phyloP scores from a whole-genome alignment of 306 rosid genomes.

The Gleditsia sinensis region DNA sequence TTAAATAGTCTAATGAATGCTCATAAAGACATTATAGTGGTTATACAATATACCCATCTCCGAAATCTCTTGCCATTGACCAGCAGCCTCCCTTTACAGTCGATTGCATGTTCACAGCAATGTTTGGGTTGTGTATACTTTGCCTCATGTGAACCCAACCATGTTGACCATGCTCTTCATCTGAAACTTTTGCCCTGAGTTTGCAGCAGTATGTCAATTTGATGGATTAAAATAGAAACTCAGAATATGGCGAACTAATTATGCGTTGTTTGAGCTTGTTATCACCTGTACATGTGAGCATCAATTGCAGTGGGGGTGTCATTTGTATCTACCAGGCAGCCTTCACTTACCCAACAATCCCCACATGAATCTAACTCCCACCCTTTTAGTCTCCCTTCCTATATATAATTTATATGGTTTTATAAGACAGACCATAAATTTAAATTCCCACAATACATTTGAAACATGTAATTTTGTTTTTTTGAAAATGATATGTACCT shows the following conservation, averaged over 20 bases:
- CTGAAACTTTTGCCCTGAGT: slow-evolving; percentile 72
- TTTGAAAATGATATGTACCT: slow-evolving; percentile 52
- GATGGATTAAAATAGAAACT: neutral
- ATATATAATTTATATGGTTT: slow-evolving; percentile 3
- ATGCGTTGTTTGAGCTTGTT: neutral
- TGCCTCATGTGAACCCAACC: slow-evolving; percentile 90
- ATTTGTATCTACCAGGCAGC: slow-evolving; percentile 74
- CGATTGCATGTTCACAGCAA: slow-evolving; percentile 86
- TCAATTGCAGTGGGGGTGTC: slow-evolving; percentile 71
- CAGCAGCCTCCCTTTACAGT: slow-evolving; percentile 66
- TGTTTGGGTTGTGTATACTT: slow-evolving; percentile 89
- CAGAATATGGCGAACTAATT: neutral
- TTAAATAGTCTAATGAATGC: neutral
- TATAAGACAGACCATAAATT: neutral
- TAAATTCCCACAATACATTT: neutral
- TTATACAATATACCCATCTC: slow-evolving; percentile 59
- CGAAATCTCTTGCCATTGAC: slow-evolving; percentile 63
- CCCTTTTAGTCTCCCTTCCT: slow-evolving; percentile 82
- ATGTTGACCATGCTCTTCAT: slow-evolving; percentile 56
- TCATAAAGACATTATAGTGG: neutral
- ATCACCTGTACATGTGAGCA: slow-evolving; percentile 91
- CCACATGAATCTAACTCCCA: slow-evolving; percentile 93
- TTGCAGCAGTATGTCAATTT: slow-evolving; percentile 6
- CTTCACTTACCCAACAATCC: slow-evolving; percentile 96
- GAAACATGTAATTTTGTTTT: neutral